Evolutionary conservation across 768 basidiomycete species (phyloP), one percentile per base, ranked within the genome.

Genomic region (Guyanaporus albipodus): DNA sequence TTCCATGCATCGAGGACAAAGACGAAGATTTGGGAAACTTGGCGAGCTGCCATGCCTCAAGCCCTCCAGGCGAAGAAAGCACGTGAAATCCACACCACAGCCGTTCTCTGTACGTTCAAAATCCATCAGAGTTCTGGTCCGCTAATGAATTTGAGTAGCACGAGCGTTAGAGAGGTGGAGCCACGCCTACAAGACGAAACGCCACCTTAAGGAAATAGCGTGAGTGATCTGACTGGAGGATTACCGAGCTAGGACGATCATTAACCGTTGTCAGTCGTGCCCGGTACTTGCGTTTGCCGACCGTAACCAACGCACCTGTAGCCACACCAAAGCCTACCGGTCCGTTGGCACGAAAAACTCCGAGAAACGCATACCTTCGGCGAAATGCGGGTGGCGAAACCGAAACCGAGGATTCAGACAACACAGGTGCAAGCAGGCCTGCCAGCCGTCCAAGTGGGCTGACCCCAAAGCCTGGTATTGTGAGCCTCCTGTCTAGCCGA

Each of bases 191-290:
- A 76, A 77, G 58, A 80, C 80, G 15, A 88, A 85, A 60, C 73
- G 83, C 33, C 82, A 85, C 32, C 73, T 85, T 33, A 89, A 87
- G 63, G 87, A 90, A 42, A 82, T 90, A 38, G 87, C 86, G 90
- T 92, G 63, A 73, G 88, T 81, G 42, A 44, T 52, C 43, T 42
- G 18, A 24, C 44, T 47, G 53, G 38, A 32, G 26, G 18, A 42
- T 48, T 46, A 38, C 37, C 47, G 34, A 31, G 55, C 50, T 39
- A 15, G 37, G 46, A 60, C 54, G 54, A 58, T 63, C 58, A 66
- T 61, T 51, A 57, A 59, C 49, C 41, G 17, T 56, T 43, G 40
- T 32, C 28, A 91, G 89, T 48, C 88, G 89, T 21, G 89, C 90
- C 32, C 78, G 88, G 57, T 86, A 88, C 67, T 76, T 91, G 50